These are phyloP conservation scores for Colletotrichum higginsianum DNA, from an alignment of 2,329 filamentous ascomycete genomes.

Conservation along the genomic window DNA sequence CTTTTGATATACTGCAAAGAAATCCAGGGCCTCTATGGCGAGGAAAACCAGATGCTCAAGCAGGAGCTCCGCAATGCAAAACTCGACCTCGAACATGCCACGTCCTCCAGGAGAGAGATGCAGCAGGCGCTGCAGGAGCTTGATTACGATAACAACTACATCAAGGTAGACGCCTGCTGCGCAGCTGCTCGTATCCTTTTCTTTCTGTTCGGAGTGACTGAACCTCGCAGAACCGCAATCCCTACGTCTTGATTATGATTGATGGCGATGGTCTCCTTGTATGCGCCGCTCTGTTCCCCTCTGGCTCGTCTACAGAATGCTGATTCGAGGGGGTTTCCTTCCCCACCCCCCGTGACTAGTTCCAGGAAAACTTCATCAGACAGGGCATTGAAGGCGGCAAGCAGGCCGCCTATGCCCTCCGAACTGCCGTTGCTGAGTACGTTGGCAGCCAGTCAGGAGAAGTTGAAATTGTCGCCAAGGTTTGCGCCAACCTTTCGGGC, in stretches of 20 bases:
- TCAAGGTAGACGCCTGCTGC: constrained; percentile 59
- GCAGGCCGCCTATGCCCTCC: constrained; percentile 65
- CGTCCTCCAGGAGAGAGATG: constrained; percentile 63
- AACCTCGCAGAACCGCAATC: constrained; percentile 64
- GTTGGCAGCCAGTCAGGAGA: constrained; percentile 61
- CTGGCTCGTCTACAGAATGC: constrained; percentile 18
- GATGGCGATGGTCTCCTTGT: constrained; percentile 76
- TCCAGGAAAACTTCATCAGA: constrained; percentile 68
- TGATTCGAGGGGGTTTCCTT: constrained; percentile 10
- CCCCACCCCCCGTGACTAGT: constrained; percentile 56
- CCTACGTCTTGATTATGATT: constrained; percentile 73
- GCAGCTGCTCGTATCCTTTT: constrained; percentile 7
- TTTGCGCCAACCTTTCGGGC: constrained; percentile 68
- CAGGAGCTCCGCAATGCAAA: constrained; percentile 60
- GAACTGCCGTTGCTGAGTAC: constrained; percentile 62
- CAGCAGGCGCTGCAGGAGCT: constrained; percentile 62
- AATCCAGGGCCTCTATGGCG: constrained; percentile 59
- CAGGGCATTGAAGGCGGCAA: constrained; percentile 71
- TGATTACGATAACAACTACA: constrained; percentile 56
- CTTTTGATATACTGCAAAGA: constrained; percentile 62
- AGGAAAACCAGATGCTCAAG: constrained; percentile 61
- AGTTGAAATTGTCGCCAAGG: constrained; percentile 69
- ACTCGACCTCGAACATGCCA: constrained; percentile 67
- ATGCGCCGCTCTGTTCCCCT: constrained; percentile 28
- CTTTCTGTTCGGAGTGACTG: constrained; percentile 15